Base-by-base conservation (phyloP, 345 rosid genomes). In the Cardamine chenopodiifolia region DNA sequence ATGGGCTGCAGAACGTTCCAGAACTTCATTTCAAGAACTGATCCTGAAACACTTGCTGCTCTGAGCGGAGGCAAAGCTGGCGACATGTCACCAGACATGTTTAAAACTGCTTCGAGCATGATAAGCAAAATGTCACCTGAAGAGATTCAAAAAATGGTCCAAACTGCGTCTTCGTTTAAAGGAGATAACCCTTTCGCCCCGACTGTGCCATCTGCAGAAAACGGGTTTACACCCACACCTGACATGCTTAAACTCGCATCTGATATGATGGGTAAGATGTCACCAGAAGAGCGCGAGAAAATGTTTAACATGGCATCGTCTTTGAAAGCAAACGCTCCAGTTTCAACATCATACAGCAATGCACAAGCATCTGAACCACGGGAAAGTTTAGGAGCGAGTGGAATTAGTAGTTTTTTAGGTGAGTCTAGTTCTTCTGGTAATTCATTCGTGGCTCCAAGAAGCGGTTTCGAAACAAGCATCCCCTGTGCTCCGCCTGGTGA, bases 301-400 rank as follows among this genome's bases (percentile, higher is more conserved):
- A 96, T 96, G 97, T 90, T 90, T 81, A 87, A 89, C 78, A 89
- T 87, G 90, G 79, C 96, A 58, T 88, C 97, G 25, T 85, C 90
- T 76, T 54, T 82, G 47, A 75, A 79, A 72, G 85, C 81, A 70
- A 83, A 80, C 25, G 75, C 75, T 9, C 31, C 88, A 14, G 76
- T 34, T 75, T 73, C 83, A 19, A 58, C 87, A 45, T 72, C 86
- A 62, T 72, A 61, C 76, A 29, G 76, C 9, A 47, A 65, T 9
- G 71, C 78, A 5, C 70, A 65, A 31, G 71, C 70, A 68, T 49
- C 81, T 22, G 87, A 71, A 18, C 71, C 73, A 28, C 40, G 67
- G 32, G 84, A 78, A 63, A 70, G 25, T 20, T 28, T 74, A 79
- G 70, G 82, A 20, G 67, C 71, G 19, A 75, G 74, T 80, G 77